Evolutionary conservation across 2,329 filamentous ascomycete species (phyloP).

Genomic region (Arthrinium phaeospermum): DNA sequence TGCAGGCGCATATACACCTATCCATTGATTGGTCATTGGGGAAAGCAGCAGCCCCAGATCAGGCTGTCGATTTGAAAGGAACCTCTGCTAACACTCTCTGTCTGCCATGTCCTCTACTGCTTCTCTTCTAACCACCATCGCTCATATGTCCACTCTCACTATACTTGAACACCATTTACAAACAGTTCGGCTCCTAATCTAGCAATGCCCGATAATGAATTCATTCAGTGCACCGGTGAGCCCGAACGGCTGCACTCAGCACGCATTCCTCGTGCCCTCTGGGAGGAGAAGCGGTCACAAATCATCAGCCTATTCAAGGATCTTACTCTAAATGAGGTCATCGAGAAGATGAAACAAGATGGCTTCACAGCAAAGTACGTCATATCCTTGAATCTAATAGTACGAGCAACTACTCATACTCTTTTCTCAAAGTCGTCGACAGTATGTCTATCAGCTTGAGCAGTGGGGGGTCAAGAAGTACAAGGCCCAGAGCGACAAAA

Average conservation of each 20-base stretch:
- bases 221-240: not conserved
- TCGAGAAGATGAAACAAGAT: not conserved
- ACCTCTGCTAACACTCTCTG: too few species aligned
- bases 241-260: not conserved
- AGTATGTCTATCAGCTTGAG: not conserved
- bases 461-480: not conserved
- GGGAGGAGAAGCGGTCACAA: not conserved
- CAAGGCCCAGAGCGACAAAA: not conserved
- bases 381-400: not conserved
- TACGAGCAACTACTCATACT: not conserved
- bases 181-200: not conserved
- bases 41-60: not conserved
- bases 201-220: not conserved
- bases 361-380: not conserved
- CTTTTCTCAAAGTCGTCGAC: not conserved
- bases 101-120: too few species aligned
- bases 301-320: not conserved
- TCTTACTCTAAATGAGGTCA: not conserved
- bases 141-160: not conserved
- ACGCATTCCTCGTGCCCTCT: not conserved
- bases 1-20: too few species aligned
- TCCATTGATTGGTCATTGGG: too few species aligned
- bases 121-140: too few species aligned
- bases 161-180: too few species aligned
- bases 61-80: not conserved